Base-by-base conservation (phyloP, 805 yeast species). In the Barnettozyma botsteinii region DNA sequence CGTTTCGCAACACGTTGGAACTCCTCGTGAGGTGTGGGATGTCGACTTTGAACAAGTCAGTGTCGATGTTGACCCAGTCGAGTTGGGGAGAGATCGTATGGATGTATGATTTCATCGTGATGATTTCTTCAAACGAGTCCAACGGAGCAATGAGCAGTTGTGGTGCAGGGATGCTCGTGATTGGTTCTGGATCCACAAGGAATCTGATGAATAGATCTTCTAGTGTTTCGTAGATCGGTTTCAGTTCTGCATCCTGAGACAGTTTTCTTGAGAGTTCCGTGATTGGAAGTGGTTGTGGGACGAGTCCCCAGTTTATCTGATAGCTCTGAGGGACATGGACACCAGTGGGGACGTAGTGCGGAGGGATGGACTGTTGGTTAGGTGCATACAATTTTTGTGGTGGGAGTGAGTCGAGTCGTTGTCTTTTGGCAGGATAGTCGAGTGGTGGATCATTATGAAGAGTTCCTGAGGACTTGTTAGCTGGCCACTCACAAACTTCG, bases 401-500 rank as follows among this genome's bases (percentile, higher is more conserved):
- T 21, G 6, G 23, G 14, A 24, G 13, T 5, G 30, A 3, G 14
- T 33, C 30, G 4, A 33, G 10, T 8, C 26, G 15, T 7, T 13
- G 36, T 25, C 36, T 33, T 24, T 33, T 33, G 12, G 23, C 23
- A 21, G 6, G 23, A n/a, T n/a, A n/a, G n/a, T n/a, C n/a, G n/a
- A n/a, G n/a, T n/a, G n/a, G n/a, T n/a, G n/a, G n/a, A n/a, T n/a
- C n/a, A n/a, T n/a, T n/a, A n/a, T n/a, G n/a, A n/a, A n/a, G n/a
- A n/a, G n/a, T n/a, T n/a, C n/a, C n/a, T n/a, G n/a, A 18, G 25
- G 20, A 5, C 14, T 23, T 28, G 32, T 21, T 28, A 33, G 35
- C 24, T 10, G 51, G 51, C 51, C 51, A 48, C 34, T 48, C 48
- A 30, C 42, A 64, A 45, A 25, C 50, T 52, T 45, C 49, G 20